These are phyloP conservation scores for Ormosia semicastrata DNA, from an alignment of 306 rosid species.

Conservation along the genomic window DNA sequence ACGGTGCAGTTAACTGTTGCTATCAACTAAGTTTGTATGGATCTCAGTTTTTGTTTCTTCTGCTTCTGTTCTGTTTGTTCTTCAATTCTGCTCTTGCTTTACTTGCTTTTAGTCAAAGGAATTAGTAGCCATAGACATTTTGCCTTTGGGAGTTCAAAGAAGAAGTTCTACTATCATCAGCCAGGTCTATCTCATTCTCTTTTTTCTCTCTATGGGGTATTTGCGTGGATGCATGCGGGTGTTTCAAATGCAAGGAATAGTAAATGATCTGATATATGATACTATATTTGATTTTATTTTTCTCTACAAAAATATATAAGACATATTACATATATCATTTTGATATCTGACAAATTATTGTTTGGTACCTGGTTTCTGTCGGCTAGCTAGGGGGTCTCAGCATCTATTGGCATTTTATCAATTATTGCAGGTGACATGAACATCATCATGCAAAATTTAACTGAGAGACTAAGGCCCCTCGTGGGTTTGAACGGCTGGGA, in stretches of 20 bases:
- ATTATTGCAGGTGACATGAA: conserved; percentile 55
- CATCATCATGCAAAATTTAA: conserved; percentile 51
- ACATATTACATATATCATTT: background rate
- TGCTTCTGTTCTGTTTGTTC: conserved; percentile 28
- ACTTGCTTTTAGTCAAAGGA: conserved; percentile 36
- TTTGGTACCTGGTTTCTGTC: conserved; percentile 24
- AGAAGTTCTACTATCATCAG: conserved; percentile 17
- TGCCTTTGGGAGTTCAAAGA: conserved; percentile 18
- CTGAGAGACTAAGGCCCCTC: conserved; percentile 74
- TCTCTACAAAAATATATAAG: background rate
- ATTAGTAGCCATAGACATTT: conserved; percentile 10
- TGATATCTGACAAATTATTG: conserved; percentile 33
- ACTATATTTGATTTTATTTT: background rate
- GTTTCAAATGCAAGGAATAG: conserved; percentile 8
- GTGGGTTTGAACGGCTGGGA: conserved; percentile 85
- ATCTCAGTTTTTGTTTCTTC: conserved; percentile 42
- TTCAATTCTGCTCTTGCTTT: conserved; percentile 28
- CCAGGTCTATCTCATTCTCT: conserved; percentile 16
- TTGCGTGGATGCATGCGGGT: conserved; percentile 19
- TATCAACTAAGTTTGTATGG: conserved; percentile 48
- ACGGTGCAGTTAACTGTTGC: conserved; percentile 54
- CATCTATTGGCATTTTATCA: conserved; percentile 14
- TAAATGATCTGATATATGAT: background rate
- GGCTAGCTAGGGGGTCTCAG: conserved; percentile 12
- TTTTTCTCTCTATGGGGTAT: background rate